Evolutionary conservation across 192 early-diverging fungal species (phyloP), one percentile per base, ranked within the genome.

Genomic region (Podila verticillata): DNA sequence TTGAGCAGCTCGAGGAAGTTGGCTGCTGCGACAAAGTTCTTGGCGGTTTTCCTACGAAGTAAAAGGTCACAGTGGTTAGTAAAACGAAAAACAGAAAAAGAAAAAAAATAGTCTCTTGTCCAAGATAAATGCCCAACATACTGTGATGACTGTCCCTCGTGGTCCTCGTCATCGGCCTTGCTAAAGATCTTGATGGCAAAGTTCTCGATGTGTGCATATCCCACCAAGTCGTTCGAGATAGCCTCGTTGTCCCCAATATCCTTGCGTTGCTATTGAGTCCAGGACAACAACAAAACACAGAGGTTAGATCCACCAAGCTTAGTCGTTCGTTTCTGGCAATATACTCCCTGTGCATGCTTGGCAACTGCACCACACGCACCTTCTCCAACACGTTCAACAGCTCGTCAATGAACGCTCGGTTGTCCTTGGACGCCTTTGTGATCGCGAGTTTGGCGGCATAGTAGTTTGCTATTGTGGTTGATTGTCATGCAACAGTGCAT

Each of bases 111-210:
- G 1, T 51, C 48, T 47, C 48, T 51, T 51, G 4, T 51, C 4
- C 7, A 48, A 13, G 59, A 64, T 4, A 17, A 28, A 19, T 26
- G 15, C 26, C 20, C 36, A 28, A 73, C 84, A 60, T 91, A 95
- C 95, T 94, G 98, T 15, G 85, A 83, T 0, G 91, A 95, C 59
- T 87, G 85, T 13, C 95, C 95, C 10, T 84, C 84, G 0, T 96
- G 84, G 85, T 99, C 97, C 72, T 98, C 96, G 26, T 93, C 92
- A 72, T 99, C 98, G 0, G 97, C 97, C 57, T 89, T 93, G 28
- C 86, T 81, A 75, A 99, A 99, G 24, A 98, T 89, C 58, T 91
- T 91, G 7, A 98, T 81, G 1, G 92, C 97, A 88, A 99, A 98
- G 72, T 90, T 89, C n/a, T 95, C 92, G 32, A 97, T 86, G 47